Conservation (phyloP, 2,329 filamentous ascomycete species). For the Penicillium sp. region DNA sequence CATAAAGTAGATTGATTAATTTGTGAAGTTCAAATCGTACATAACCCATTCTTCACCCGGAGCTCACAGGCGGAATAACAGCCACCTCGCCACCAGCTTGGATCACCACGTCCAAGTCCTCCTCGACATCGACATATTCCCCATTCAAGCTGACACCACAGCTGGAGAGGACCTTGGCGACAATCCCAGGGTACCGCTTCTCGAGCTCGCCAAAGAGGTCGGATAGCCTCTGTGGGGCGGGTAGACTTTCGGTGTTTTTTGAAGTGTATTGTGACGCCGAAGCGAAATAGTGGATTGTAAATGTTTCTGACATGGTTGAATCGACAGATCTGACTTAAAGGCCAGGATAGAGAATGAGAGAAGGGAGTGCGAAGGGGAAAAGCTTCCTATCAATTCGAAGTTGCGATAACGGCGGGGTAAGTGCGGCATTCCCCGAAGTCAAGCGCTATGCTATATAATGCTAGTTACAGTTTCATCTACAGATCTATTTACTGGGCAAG, state of each 20-base stretch:
- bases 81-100: slow-evolving; percentile 45
- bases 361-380: neutral
- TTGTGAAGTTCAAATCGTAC: too few relatives aligned
- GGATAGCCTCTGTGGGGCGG: slow-evolving; percentile 43
- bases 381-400: neutral
- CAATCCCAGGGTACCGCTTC: slow-evolving; percentile 44
- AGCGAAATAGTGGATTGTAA: slow-evolving; percentile 51
- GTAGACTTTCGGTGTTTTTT: slow-evolving; percentile 42
- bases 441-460: neutral
- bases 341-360: neutral
- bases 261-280: slow-evolving; percentile 44
- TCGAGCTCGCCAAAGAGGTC: slow-evolving; percentile 43
- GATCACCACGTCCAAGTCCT: slow-evolving; percentile 32
- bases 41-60: slow-evolving; percentile 32
- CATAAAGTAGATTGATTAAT: too few relatives aligned
- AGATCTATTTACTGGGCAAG: slow-evolving; percentile 38
- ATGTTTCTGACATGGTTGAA: slow-evolving; percentile 25
- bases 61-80: slow-evolving; percentile 52
- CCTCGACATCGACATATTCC: slow-evolving; percentile 47
- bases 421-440: neutral
- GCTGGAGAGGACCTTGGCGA: slow-evolving; percentile 39
- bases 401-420: neutral
- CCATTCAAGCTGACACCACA: slow-evolving; percentile 46
- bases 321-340: neutral
- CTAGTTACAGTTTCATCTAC: neutral